Evolutionary conservation across 208 protist genomes (phyloP).

Genomic region (Trypanosoma caninum): DNA sequence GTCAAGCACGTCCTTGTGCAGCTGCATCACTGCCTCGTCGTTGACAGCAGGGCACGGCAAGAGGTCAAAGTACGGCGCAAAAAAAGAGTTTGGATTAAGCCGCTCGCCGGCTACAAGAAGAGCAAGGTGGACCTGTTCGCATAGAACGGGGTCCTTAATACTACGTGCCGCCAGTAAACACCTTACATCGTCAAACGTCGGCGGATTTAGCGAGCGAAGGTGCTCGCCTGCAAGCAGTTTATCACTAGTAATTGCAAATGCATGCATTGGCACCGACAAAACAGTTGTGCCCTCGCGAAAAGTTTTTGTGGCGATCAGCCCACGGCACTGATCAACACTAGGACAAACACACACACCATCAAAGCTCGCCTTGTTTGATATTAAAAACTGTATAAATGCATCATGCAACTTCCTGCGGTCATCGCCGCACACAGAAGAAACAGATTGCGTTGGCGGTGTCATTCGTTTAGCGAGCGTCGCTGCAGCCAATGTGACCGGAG

Average conservation of each 20-base stretch:
- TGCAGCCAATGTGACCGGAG: neutral
- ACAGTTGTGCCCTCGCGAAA: constrained; percentile 61
- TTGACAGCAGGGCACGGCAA: constrained; percentile 71
- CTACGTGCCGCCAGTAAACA: constrained; percentile 48
- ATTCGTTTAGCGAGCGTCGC: neutral
- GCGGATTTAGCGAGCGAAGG: constrained; percentile 30
- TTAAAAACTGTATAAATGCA: constrained; percentile 13
- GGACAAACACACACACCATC: constrained; percentile 46
- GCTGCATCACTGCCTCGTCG: constrained; percentile 48
- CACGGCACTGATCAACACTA: constrained; percentile 35
- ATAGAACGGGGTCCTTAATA: constrained; percentile 63
- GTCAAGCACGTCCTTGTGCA: constrained; percentile 71
- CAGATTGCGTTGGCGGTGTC: neutral
- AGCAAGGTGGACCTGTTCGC: constrained; percentile 69
- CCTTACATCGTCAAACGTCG: constrained; percentile 46
- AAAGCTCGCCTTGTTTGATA: constrained; percentile 28
- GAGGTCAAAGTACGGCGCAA: constrained; percentile 53
- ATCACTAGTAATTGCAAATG: constrained; percentile 38
- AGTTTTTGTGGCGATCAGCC: constrained; percentile 38
- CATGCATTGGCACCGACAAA: constrained; percentile 50
- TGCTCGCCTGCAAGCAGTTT: constrained; percentile 27
- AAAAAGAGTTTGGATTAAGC: constrained; percentile 35
- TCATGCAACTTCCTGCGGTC: neutral
- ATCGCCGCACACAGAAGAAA: neutral
- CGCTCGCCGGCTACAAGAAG: constrained; percentile 65